Conservation (phyloP, 495 filamentous ascomycete genomes). For the Achaetomiella virescens region DNA sequence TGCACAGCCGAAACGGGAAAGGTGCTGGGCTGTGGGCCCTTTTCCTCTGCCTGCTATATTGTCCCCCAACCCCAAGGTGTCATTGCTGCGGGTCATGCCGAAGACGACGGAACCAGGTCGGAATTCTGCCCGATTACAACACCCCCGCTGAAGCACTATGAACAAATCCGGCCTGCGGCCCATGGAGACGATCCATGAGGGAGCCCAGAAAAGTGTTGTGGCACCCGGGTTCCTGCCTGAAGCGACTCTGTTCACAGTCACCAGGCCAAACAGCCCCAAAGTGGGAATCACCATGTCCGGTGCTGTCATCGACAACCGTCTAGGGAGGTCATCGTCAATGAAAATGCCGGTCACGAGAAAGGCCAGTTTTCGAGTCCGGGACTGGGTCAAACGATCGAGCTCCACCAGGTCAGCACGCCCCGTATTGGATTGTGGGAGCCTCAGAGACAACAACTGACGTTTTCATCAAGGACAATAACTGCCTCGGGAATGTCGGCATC, state of each 20-base stretch:
- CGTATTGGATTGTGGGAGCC: neutral
- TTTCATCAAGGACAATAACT: neutral
- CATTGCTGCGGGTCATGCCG: neutral
- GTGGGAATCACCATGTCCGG: neutral
- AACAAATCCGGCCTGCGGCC: neutral
- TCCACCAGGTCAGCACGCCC: constrained; percentile 20
- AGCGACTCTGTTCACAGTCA: neutral
- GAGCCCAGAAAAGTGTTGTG: neutral
- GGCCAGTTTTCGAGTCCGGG: constrained; percentile 21
- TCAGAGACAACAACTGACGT: neutral
- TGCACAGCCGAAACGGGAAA: neutral
- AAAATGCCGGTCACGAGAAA: constrained; percentile 12
- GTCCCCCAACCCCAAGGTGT: neutral
- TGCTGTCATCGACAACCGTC: neutral
- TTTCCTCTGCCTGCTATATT: neutral
- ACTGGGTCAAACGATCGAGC: constrained; percentile 27
- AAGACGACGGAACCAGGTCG: neutral
- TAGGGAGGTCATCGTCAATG: constrained; percentile 12
- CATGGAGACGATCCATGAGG: constrained; percentile 21
- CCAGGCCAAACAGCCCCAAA: constrained; percentile 1
- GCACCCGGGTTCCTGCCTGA: neutral
- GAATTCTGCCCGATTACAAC: neutral
- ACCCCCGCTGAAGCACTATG: neutral
- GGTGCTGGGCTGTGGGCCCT: neutral
- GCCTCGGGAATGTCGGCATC: neutral